A percentile compares a stretch with the other conserved stretches of the same genome.
Conservation (phyloP, 495 filamentous ascomycete genomes). For the Chaetomium fimeti region DNA sequence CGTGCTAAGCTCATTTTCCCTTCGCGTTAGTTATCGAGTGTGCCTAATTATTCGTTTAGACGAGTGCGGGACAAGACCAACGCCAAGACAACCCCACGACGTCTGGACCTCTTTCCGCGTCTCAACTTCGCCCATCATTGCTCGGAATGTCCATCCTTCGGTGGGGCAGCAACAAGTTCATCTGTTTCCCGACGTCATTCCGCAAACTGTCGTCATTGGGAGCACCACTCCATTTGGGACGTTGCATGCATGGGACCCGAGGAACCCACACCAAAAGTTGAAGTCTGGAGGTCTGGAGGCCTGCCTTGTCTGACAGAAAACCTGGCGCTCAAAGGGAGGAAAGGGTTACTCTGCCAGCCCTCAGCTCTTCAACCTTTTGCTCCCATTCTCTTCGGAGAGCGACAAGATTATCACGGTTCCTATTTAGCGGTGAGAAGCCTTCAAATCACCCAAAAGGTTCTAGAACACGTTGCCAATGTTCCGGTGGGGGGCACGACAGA, state of each 20-base stretch:
- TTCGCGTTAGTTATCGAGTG: too few species aligned
- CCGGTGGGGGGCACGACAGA: neutral
- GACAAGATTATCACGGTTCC: neutral
- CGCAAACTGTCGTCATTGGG: slow-evolving; percentile 26
- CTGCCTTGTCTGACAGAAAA: neutral
- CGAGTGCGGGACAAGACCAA: neutral
- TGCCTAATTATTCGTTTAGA: neutral
- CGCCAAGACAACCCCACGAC: slow-evolving; percentile 5
- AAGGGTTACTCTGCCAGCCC: neutral
- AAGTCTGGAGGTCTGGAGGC: too few species aligned
- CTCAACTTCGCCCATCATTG: neutral
- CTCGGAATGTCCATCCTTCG: slow-evolving; percentile 5
- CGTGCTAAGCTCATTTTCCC: too few species aligned
- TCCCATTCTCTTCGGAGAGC: neutral
- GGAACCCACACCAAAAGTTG: slow-evolving; percentile 1
- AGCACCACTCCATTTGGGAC: slow-evolving; percentile 4
- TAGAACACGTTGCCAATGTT: neutral
- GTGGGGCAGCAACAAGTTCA: slow-evolving; percentile 13
- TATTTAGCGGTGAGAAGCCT: too few species aligned
- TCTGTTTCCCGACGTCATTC: slow-evolving; percentile 28
- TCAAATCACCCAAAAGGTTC: neutral
- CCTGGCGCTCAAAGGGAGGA: neutral
- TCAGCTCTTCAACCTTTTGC: neutral
- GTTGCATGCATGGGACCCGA: slow-evolving; percentile 13
- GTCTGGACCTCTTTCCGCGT: neutral